Evolutionary conservation across 2,329 filamentous ascomycete genomes (phyloP), one percentile per base, ranked within the genome.

Genomic region (Aspergillus pseudoviridinutans): DNA sequence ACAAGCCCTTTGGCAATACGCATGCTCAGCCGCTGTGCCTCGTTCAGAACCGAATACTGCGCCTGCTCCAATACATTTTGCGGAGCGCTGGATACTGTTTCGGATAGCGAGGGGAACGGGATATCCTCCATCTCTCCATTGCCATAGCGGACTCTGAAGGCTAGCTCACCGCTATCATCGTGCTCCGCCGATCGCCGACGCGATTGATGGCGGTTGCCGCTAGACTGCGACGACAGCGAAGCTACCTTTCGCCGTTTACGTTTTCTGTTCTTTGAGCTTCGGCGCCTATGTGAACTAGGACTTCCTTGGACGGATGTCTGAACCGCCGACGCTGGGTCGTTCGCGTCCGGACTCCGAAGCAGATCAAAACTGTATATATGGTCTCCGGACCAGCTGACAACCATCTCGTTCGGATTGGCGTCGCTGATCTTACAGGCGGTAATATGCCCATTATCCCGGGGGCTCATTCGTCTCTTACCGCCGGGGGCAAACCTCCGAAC

Each of bases 391-490:
- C 86, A 89, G 64, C 85, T 88, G 24, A 84, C 86, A 14, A 89
- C 73, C 65, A 89, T 81, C 65, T 89, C 86, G 61, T 88, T 86
- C 0, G 86, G 87, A 58, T 86, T 81, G 8, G 84, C 84, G 71
- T 88, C 84, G 62, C 85, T 87, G 65, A 89, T 89, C 71, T 88
- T 89, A 72, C 85, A 87, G 17, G 86, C 85, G 2, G 86, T 88
- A 65, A 89, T 88, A 64, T 88, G 85, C 4, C 85, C 83, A 59
- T 82, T 82, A 54, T 86, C 83, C 17, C 68, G 65, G n/a, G 64
- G 56, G 28, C 62, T 70, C 56, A 75, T 76, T 49, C 76, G 76
- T 56, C 75, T 76, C 70, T 83, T 80, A n/a, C 85, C 83, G 58
- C 81, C 75, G 1, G 86, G 86, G 12, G 85, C 86, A 68, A 89